Percentiles rank a stretch among this genome's conserved stretches.
Evolutionary conservation across 108 stramenopile species (phyloP).

Genomic region (Nitzschia sp.): DNA sequence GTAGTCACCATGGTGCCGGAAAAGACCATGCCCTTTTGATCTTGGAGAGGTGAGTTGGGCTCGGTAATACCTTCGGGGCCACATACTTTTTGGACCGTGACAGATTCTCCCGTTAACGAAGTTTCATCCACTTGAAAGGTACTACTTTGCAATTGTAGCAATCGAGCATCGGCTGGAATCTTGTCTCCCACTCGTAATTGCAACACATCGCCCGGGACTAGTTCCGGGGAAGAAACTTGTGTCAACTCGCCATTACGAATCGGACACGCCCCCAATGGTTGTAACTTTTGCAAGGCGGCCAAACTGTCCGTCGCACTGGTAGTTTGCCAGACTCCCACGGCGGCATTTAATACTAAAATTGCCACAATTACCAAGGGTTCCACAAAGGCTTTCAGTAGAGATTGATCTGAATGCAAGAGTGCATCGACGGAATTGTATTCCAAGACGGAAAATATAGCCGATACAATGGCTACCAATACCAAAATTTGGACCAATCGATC

Average conservation of each 20-base stretch:
- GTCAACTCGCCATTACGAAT: conserved; percentile 41
- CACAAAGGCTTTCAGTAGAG: conserved; percentile 62
- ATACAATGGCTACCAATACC: conserved; percentile 71
- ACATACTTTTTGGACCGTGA: conserved; percentile 69
- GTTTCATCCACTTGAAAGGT: conserved; percentile 78
- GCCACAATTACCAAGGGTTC: conserved; percentile 95
- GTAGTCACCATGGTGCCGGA: conserved; percentile 91
- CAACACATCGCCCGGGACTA: conserved; percentile 97
- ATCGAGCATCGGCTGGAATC: conserved; percentile 92
- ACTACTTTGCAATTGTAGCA: conserved; percentile 57
- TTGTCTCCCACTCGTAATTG: conserved; percentile 91
- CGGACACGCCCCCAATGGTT: conserved; percentile 80
- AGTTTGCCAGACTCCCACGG: conserved; percentile 95
- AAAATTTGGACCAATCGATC: conserved; percentile 89
- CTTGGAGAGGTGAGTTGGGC: conserved; percentile 44
- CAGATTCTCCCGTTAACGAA: conserved; percentile 83
- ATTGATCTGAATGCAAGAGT: not conserved
- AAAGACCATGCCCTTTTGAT: conserved; percentile 89
- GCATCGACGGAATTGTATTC: conserved; percentile 42
- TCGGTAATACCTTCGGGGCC: conserved; percentile 40
- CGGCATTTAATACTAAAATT: conserved; percentile 95
- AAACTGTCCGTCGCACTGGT: conserved; percentile 86
- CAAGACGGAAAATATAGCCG: conserved; percentile 69
- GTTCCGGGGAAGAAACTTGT: conserved; percentile 46
- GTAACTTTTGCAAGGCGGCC: conserved; percentile 91